Conservation (phyloP, 306 rosid species). For the Cucurbita moschata region DNA sequence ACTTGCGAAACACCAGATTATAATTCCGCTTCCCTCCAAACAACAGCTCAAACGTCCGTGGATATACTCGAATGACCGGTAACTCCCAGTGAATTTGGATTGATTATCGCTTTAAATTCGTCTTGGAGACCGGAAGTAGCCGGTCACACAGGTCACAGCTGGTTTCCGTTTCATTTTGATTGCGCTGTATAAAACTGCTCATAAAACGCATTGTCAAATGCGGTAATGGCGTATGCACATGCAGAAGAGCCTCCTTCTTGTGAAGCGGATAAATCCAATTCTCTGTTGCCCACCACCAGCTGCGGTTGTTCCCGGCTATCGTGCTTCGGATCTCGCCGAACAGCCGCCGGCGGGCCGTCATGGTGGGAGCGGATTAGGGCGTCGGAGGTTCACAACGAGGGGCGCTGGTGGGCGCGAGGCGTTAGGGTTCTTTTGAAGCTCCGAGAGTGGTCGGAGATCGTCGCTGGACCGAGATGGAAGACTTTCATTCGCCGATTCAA, state of each 20-base stretch:
- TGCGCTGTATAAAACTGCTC: not conserved
- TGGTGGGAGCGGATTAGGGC: slow-evolving; percentile 68
- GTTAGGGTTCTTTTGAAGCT: slow-evolving; percentile 43
- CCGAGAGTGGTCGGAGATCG: slow-evolving; percentile 84
- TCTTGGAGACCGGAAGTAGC: not conserved
- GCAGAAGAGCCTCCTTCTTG: slow-evolving; percentile 27
- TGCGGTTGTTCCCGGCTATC: slow-evolving; percentile 55
- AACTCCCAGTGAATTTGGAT: slow-evolving; percentile 1
- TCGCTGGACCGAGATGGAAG: slow-evolving; percentile 95
- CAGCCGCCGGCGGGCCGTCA: slow-evolving; percentile 15
- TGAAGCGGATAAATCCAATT: slow-evolving; percentile 17
- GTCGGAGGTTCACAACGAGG: slow-evolving; percentile 12
- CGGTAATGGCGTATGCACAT: slow-evolving; percentile 14
- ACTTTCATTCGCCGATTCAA: slow-evolving; percentile 73
- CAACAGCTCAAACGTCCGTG: not conserved
- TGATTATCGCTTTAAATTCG: not conserved
- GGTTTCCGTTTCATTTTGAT: not conserved
- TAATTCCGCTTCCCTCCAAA: slow-evolving; percentile 3
- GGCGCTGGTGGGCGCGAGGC: slow-evolving; percentile 62
- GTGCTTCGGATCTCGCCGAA: slow-evolving; percentile 30
- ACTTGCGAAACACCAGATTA: not conserved
- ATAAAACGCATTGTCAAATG: not conserved
- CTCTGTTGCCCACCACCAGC: slow-evolving; percentile 19
- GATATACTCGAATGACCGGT: not conserved
- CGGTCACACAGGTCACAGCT: not conserved